Evolutionary conservation across 1,284 basidiomycete species (phyloP).

Genomic region (Schizopora paradoxa): DNA sequence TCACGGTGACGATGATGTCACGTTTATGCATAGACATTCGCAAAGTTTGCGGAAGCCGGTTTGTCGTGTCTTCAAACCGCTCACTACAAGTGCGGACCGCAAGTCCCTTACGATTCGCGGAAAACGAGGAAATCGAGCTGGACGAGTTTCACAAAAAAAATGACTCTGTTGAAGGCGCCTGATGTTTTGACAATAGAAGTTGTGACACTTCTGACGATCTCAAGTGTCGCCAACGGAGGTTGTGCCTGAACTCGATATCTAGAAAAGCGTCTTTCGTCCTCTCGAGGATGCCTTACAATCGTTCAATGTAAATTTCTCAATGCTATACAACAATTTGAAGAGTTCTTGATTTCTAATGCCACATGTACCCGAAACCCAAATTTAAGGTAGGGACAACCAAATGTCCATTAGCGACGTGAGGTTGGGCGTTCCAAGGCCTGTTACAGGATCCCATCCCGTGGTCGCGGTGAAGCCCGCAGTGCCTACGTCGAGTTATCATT

Average conservation of each 20-base stretch:
- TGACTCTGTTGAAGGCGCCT: too few relatives aligned
- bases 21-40: conserved; percentile 18
- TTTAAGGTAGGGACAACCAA: conserved; percentile 17
- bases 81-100: too few relatives aligned
- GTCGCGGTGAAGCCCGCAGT: conserved; percentile 23
- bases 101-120: too few relatives aligned
- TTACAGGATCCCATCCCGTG: conserved; percentile 26
- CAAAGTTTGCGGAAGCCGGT: neutral
- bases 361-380: neutral
- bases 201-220: too few relatives aligned
- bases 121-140: too few relatives aligned
- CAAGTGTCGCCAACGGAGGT: too few relatives aligned
- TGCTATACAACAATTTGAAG: neutral
- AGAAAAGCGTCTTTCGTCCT: too few relatives aligned
- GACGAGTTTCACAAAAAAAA: too few relatives aligned
- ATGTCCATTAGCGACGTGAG: conserved; percentile 17
- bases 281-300: too few relatives aligned
- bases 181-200: too few relatives aligned
- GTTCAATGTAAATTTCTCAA: too few relatives aligned
- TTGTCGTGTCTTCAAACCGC: conserved; percentile 1
- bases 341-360: neutral
- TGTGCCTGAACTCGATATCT: too few relatives aligned
- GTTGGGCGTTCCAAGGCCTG: conserved; percentile 19
- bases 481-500: conserved; percentile 3
- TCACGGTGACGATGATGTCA: conserved; percentile 19